phyloP scores from a whole-genome alignment of 352 stramenopile genomes.

The Globisporangium lucens region DNA sequence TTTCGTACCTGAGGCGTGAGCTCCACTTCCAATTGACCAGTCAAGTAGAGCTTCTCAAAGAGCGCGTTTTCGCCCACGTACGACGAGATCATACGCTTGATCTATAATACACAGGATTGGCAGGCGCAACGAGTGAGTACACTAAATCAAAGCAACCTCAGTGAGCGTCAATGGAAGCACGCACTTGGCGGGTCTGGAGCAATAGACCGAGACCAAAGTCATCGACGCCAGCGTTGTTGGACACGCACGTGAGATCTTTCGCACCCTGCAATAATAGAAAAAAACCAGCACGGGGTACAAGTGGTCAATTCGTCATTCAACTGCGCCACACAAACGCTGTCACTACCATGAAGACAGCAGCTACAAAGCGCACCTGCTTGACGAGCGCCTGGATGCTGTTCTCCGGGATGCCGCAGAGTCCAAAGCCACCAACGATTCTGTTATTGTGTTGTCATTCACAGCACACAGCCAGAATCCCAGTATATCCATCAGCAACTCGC shows the following conservation, averaged over 20 bases:
- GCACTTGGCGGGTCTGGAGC: conserved; percentile 88
- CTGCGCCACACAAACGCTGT: background rate
- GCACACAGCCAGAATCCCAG: background rate
- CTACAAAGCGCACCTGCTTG: conserved; percentile 37
- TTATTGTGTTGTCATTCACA: conserved; percentile 1
- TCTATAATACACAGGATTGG: conserved; percentile 29
- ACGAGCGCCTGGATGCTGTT: conserved; percentile 87
- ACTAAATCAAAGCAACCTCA: background rate
- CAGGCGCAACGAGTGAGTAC: background rate
- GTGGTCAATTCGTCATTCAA: background rate
- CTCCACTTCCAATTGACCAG: conserved; percentile 93
- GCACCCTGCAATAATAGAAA: conserved; percentile 37
- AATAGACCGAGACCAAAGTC: conserved; percentile 92
- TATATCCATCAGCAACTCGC: too few species aligned
- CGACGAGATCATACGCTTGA: conserved; percentile 96
- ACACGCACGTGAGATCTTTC: conserved; percentile 88
- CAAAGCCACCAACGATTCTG: conserved; percentile 88
- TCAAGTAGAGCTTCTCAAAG: conserved; percentile 92
- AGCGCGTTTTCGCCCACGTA: conserved; percentile 97
- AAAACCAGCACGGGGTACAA: background rate
- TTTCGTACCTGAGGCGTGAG: conserved; percentile 88
- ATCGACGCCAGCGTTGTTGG: conserved; percentile 94
- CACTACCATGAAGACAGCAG: background rate
- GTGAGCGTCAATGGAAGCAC: background rate
- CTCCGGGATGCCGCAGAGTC: conserved; percentile 91